phyloP scores from a whole-genome alignment of 2,329 filamentous ascomycete species.

The Ceratocystis huliohia region DNA sequence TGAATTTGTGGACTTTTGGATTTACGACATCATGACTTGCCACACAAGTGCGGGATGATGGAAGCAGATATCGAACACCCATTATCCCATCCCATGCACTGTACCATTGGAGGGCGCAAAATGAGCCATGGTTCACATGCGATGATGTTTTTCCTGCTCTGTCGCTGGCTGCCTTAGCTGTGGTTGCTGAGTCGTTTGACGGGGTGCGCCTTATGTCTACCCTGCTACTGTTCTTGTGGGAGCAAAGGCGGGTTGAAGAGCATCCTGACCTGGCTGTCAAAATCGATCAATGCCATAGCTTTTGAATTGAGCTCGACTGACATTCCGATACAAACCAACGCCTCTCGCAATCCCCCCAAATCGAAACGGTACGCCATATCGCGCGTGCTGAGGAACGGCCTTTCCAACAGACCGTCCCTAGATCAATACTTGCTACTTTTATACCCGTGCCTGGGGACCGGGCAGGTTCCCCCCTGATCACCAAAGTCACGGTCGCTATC shows the following conservation, averaged over 20 bases:
- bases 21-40: no score
- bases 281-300: not conserved
- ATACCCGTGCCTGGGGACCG: conserved; percentile 31
- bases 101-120: no score
- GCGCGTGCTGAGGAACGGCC: conserved; percentile 42
- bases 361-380: conserved; percentile 32
- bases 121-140: not conserved
- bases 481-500: conserved; percentile 57
- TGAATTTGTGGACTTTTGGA: no score
- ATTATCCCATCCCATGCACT: no score
- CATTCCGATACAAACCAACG: conserved; percentile 32
- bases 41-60: no score
- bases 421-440: conserved; percentile 41
- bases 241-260: no score
- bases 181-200: conserved; percentile 28
- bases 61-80: no score
- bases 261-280: not conserved
- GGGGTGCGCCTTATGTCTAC: conserved; percentile 29
- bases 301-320: not conserved
- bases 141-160: not conserved
- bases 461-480: conserved; percentile 36
- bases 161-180: not conserved
- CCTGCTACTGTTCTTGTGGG: no score
- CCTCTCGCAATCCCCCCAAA: conserved; percentile 31
- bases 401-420: conserved; percentile 35